phyloP scores from a whole-genome alignment of 2,329 filamentous ascomycete species.

The Exophiala phaeomuriformis region DNA sequence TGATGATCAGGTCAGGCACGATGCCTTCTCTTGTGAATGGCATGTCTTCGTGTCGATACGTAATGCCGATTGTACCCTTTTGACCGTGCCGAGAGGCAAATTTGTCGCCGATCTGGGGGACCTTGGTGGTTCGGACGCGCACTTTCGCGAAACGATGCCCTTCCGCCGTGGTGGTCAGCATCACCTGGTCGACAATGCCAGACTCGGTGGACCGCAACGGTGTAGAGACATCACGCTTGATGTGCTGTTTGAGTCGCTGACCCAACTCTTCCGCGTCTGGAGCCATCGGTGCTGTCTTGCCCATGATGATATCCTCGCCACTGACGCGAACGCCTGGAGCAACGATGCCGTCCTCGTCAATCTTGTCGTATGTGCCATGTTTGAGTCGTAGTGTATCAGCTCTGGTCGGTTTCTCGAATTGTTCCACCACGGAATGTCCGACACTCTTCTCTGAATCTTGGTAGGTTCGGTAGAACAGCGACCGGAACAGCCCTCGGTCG shows the following conservation, averaged over 20 bases:
- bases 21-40: constrained; percentile 90
- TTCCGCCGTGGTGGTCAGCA: constrained; percentile 90
- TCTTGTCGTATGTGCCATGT: constrained; percentile 84
- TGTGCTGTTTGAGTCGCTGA: constrained; percentile 79
- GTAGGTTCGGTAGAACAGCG: constrained; percentile 95
- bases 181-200: constrained; percentile 88
- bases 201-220: constrained; percentile 92
- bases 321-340: constrained; percentile 90
- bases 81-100: constrained; percentile 98
- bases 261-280: constrained; percentile 90
- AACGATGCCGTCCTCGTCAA: constrained; percentile 93
- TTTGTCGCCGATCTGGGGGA: constrained; percentile 98
- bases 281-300: constrained; percentile 92
- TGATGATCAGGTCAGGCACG: constrained; percentile 94
- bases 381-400: constrained; percentile 85
- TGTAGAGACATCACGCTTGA: constrained; percentile 92
- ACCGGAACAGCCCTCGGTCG: constrained; percentile 92
- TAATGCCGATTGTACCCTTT: constrained; percentile 98
- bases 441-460: constrained; percentile 95
- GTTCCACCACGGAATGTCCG: constrained; percentile 83
- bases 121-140: constrained; percentile 91
- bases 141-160: constrained; percentile 96
- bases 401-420: constrained; percentile 90
- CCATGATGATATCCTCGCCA: constrained; percentile 97
- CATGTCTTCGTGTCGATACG: constrained; percentile 97